Evolutionary conservation across 2,329 filamentous ascomycete species (phyloP).

Genomic region (Neurospora sp.): DNA sequence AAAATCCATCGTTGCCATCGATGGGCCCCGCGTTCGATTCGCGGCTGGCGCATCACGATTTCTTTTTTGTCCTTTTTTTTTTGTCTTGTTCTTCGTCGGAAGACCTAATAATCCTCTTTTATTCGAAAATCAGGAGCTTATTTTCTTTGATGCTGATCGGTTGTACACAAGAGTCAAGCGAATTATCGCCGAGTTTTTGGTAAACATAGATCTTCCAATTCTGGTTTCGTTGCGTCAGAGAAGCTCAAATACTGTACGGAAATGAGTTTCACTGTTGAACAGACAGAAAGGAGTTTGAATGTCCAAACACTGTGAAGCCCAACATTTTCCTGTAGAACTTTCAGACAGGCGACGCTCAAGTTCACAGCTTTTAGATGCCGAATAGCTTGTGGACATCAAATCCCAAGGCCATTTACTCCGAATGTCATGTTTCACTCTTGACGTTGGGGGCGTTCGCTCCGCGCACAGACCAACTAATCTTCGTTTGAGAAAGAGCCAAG

Average conservation of each 20-base stretch:
- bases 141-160: neutral
- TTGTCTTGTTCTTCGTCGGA: neutral
- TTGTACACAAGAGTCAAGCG: neutral
- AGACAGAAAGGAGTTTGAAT: neutral
- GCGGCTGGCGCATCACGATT: conserved; percentile 13
- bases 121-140: neutral
- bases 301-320: neutral
- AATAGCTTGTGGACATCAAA: neutral
- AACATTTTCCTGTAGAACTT: neutral
- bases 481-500: neutral
- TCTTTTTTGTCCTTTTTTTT: neutral
- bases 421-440: neutral
- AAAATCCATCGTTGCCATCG: conserved; percentile 46
- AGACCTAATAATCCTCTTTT: neutral
- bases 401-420: neutral
- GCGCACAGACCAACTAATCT: neutral
- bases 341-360: neutral
- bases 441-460: neutral
- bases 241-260: neutral
- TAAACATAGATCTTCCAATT: neutral
- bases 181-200: neutral
- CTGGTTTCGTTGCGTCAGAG: neutral
- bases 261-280: neutral
- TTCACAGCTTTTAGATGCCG: neutral
- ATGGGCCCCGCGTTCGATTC: conserved; percentile 29